A percentile compares a stretch with the other conserved stretches of the same genome.
Conservation (phyloP, 2,329 filamentous ascomycete species). For the Emergomyces africanus region DNA sequence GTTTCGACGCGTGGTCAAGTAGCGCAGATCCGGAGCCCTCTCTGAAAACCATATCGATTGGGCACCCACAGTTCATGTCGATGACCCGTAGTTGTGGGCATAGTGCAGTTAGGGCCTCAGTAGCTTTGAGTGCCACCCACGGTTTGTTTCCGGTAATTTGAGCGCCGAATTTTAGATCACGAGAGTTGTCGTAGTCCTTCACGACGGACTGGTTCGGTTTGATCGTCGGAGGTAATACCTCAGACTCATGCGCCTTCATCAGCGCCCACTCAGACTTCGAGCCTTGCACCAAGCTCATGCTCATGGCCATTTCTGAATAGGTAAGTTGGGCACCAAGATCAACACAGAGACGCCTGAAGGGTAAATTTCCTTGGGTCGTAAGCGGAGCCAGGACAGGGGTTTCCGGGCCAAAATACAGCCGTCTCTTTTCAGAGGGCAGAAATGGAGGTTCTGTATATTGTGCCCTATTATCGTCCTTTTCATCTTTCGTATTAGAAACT, state of each 20-base stretch:
- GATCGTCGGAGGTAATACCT: constrained; percentile 59
- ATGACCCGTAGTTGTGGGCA: constrained; percentile 79
- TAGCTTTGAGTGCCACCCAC: constrained; percentile 78
- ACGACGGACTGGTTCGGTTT: constrained; percentile 44
- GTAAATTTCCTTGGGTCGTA: constrained; percentile 92
- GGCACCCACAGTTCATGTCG: constrained; percentile 93
- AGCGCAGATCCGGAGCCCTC: constrained; percentile 81
- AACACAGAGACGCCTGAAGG: constrained; percentile 81
- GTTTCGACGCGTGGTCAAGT: constrained; percentile 73
- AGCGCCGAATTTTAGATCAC: constrained; percentile 77
- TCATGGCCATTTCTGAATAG: constrained; percentile 98
- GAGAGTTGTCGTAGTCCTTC: constrained; percentile 65
- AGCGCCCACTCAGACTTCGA: constrained; percentile 89
- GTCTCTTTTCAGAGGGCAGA: constrained; percentile 82
- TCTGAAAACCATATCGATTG: constrained; percentile 86
- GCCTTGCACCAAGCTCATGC: constrained; percentile 77
- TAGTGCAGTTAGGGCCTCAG: constrained; percentile 63
- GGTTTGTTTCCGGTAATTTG: constrained; percentile 90
- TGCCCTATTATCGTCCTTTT: constrained; percentile 57
- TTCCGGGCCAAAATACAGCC: constrained; percentile 85
- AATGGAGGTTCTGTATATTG: constrained; percentile 76
- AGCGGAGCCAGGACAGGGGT: constrained; percentile 89
- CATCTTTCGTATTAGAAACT: constrained; percentile 25
- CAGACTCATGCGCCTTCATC: constrained; percentile 80
- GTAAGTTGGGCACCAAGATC: constrained; percentile 84